Evolutionary conservation across 495 filamentous ascomycete genomes (phyloP).

Genomic region (Glarea lozoyensis): DNA sequence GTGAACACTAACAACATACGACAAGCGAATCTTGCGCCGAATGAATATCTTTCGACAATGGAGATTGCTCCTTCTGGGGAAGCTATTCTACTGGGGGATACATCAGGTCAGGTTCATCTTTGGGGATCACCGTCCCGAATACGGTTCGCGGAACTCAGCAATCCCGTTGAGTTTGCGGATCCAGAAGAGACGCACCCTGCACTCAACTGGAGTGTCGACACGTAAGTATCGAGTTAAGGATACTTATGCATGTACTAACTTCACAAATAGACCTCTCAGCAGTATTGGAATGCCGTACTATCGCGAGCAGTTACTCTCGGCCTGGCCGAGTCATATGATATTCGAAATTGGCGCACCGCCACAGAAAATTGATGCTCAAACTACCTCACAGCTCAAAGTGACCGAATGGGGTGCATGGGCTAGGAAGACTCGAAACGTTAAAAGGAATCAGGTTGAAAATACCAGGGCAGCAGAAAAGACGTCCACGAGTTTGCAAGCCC

Average conservation of each 20-base stretch:
- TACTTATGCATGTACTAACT: not conserved
- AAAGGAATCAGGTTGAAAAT: constrained; percentile 77
- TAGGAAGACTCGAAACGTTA: constrained; percentile 61
- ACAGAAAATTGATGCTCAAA: constrained; percentile 60
- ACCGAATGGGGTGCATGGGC: constrained; percentile 67
- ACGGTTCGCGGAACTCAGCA: constrained; percentile 77
- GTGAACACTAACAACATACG: constrained; percentile 81
- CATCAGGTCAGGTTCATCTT: constrained; percentile 68
- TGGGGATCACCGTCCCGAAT: constrained; percentile 91
- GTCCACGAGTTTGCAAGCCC: constrained; percentile 44
- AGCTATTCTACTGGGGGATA: constrained; percentile 73
- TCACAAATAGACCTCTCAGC: constrained; percentile 60
- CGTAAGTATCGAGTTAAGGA: constrained; percentile 37
- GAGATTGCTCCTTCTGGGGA: constrained; percentile 89
- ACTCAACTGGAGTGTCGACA: constrained; percentile 62
- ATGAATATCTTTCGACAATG: constrained; percentile 59
- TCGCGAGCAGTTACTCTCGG: constrained; percentile 75
- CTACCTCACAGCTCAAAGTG: constrained; percentile 56
- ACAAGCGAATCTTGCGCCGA: constrained; percentile 68
- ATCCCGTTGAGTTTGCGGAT: constrained; percentile 70
- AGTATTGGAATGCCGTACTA: constrained; percentile 90
- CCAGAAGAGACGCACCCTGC: constrained; percentile 32
- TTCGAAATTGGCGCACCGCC: constrained; percentile 82
- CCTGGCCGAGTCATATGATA: constrained; percentile 75
- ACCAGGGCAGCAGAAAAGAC: constrained; percentile 53